Percentiles rank a stretch among this genome's conserved stretches.
These are phyloP conservation scores for Ceratobasidium sp. DNA, from an alignment of 1,284 basidiomycete species.

Conservation along the genomic window DNA sequence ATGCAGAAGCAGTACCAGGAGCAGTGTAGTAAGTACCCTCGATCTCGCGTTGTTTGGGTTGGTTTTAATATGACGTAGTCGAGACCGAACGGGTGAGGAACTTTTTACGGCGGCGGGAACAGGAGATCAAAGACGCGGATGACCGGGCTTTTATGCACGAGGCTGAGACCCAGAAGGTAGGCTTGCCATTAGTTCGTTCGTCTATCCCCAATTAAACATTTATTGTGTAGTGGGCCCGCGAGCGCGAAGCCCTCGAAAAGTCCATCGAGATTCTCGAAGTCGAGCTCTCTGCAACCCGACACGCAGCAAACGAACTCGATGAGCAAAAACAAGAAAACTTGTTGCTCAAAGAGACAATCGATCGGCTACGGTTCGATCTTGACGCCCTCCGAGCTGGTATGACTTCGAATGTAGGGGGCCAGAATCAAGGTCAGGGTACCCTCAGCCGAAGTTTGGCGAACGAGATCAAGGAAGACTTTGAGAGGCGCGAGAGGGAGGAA, in stretches of 20 bases:
- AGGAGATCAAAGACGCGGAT: slow-evolving; percentile 67
- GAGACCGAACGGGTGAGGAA: slow-evolving; percentile 79
- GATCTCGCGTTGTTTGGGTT: neutral
- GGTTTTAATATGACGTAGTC: slow-evolving; percentile 52
- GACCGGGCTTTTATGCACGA: slow-evolving; percentile 65
- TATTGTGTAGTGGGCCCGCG: slow-evolving; percentile 47
- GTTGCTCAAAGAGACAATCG: slow-evolving; percentile 88
- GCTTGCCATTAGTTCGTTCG: slow-evolving; percentile 10
- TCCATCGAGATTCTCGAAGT: slow-evolving; percentile 67
- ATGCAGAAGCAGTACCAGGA: slow-evolving; percentile 84
- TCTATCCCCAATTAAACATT: neutral
- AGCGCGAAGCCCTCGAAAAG: slow-evolving; percentile 71
- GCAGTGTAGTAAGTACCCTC: slow-evolving; percentile 68
- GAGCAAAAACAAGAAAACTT: slow-evolving; percentile 91
- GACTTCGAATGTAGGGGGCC: slow-evolving; percentile 51
- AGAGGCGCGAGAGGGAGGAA: slow-evolving; percentile 44
- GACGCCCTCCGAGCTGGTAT: slow-evolving; percentile 75
- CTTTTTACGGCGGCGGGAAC: slow-evolving; percentile 71
- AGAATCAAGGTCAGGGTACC: slow-evolving; percentile 56
- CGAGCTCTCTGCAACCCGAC: slow-evolving; percentile 70
- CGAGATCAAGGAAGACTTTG: slow-evolving; percentile 71
- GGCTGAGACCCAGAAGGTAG: slow-evolving; percentile 63
- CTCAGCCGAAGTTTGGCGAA: slow-evolving; percentile 80
- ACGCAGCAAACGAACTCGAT: slow-evolving; percentile 73
- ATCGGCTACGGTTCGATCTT: slow-evolving; percentile 86